Conservation (phyloP, 176 grass and related monocot species). For the Oryza glumipatula region DNA sequence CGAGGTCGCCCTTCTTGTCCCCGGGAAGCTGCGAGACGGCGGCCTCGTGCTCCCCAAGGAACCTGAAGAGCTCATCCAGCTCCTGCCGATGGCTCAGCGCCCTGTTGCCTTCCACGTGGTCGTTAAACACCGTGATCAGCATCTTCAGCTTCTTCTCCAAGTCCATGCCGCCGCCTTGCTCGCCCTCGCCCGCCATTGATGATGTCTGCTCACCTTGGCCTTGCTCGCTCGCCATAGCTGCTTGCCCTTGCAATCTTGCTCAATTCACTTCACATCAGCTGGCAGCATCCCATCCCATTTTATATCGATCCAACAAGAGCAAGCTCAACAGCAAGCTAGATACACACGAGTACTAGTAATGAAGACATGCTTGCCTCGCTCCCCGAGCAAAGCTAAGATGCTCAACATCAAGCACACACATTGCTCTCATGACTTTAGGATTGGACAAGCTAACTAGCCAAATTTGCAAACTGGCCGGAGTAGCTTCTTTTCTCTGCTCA, state of each 20-base stretch:
- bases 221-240: neutral
- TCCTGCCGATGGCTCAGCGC: neutral
- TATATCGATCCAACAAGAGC: neutral
- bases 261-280: neutral
- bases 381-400: constrained; percentile 46
- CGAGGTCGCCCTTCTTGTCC: constrained; percentile 20
- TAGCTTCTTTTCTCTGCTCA: neutral
- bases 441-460: constrained; percentile 7
- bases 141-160: neutral
- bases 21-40: neutral
- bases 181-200: neutral
- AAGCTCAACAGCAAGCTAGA: too few relatives aligned
- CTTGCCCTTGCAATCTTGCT: neutral
- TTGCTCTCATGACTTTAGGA: neutral
- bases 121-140: neutral
- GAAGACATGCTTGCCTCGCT: constrained; percentile 52
- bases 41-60: neutral
- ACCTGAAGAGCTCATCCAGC: neutral
- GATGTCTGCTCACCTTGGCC: neutral
- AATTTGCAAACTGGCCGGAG: neutral
- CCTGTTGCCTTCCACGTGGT: neutral
- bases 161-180: neutral
- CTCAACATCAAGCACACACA: too few relatives aligned
- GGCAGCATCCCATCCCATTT: neutral
- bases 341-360: neutral